Evolutionary conservation across 2,329 filamentous ascomycete species (phyloP).

Genomic region (Colletotrichum eremochloae): DNA sequence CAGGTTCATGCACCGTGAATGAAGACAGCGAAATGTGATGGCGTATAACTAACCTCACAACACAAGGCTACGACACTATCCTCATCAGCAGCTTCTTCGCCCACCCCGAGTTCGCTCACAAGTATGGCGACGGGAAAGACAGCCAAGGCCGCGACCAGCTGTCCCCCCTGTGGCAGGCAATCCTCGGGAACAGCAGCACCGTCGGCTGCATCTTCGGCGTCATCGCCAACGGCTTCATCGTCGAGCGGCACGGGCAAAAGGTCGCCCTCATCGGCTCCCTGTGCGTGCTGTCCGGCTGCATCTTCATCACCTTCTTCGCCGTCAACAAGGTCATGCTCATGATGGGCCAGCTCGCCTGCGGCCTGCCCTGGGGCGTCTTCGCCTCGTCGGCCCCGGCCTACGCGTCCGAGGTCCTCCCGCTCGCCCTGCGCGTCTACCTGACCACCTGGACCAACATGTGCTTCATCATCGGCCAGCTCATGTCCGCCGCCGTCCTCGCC

Average conservation of each 20-base stretch:
- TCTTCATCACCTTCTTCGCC: conserved; percentile 57
- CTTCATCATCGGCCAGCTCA: conserved; percentile 57
- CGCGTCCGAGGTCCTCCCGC: conserved; percentile 58
- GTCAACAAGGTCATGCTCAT: conserved; percentile 50
- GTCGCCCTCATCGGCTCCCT: conserved; percentile 56
- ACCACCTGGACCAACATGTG: conserved; percentile 61
- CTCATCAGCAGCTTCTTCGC: conserved; percentile 47
- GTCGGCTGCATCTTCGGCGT: conserved; percentile 61
- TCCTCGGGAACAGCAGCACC: conserved; percentile 55
- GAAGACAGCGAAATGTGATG: not conserved
- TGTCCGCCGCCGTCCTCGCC: conserved; percentile 55
- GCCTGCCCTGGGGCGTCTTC: conserved; percentile 57
- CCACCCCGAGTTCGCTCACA: conserved; percentile 48
- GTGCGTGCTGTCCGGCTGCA: conserved; percentile 50
- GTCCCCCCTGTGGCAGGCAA: conserved; percentile 60
- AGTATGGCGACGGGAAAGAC: conserved; percentile 46
- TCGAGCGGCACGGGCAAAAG: conserved; percentile 54
- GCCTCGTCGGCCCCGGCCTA: conserved; percentile 62
- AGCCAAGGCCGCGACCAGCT: conserved; percentile 49
- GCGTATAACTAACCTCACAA: not conserved
- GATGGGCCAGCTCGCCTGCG: conserved; percentile 53
- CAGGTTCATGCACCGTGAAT: not conserved
- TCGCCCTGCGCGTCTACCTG: conserved; percentile 58
- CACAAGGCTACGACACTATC: conserved; percentile 41
- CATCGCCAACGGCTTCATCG: conserved; percentile 56